These are phyloP conservation scores for Penicillium pulvis DNA, from an alignment of 495 filamentous ascomycete species.

Conservation along the genomic window DNA sequence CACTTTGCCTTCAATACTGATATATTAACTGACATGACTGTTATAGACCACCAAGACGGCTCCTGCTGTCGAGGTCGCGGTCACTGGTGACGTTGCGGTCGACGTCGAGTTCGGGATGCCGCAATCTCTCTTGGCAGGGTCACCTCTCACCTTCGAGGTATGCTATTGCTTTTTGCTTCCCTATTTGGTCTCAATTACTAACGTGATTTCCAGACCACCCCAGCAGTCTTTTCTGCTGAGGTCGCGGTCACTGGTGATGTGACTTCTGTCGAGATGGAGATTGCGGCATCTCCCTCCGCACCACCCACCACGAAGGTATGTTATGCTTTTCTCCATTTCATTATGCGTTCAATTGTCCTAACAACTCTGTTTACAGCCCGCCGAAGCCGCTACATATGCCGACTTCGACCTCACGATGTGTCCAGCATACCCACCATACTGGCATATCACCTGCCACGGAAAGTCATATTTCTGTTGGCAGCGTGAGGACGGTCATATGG, in stretches of 20 bases:
- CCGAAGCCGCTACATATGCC: neutral
- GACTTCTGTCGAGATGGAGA: neutral
- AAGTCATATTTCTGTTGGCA: neutral
- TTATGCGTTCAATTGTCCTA: neutral
- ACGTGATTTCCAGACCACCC: neutral
- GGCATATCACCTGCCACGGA: neutral
- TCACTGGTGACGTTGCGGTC: neutral
- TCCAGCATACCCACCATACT: neutral
- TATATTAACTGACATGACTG: neutral
- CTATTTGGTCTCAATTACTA: neutral
- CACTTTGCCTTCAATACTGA: neutral
- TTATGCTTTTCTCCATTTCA: neutral
- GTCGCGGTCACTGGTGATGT: slow-evolving; percentile 1
- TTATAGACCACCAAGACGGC: neutral
- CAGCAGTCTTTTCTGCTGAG: neutral
- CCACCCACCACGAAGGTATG: neutral
- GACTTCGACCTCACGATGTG: neutral
- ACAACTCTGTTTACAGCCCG: neutral
- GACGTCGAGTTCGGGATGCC: neutral
- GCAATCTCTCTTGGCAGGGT: neutral
- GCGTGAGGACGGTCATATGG: neutral
- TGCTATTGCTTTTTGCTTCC: neutral
- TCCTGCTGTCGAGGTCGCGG: neutral
- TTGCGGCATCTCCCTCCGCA: neutral
- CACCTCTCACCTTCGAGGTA: neutral